Percentiles rank a stretch among this genome's conserved stretches.
Evolutionary conservation across 176 grass and related monocot species (phyloP).

Genomic region (Eremochloa ophiuroides): DNA sequence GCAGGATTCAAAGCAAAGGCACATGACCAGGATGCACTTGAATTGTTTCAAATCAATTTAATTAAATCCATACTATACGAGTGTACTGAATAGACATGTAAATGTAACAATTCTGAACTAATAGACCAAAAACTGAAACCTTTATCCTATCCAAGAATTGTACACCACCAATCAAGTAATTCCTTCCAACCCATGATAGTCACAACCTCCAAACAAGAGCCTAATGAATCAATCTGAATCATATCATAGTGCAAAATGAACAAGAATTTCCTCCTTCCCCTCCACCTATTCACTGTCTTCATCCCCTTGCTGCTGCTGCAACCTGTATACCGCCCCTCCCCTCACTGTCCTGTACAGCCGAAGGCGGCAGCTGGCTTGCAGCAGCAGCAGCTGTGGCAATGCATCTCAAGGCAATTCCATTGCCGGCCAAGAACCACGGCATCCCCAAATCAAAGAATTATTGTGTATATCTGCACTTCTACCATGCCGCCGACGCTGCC

Average conservation of each 20-base stretch:
- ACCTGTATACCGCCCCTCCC: constrained; percentile 30
- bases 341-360: constrained; percentile 61
- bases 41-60: constrained; percentile 41
- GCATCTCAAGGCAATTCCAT: constrained; percentile 33
- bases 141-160: constrained; percentile 64
- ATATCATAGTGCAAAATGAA: constrained; percentile 44
- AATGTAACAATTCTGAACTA: constrained; percentile 51
- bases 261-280: constrained; percentile 31
- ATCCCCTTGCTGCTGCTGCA: constrained; percentile 9
- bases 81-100: constrained; percentile 37
- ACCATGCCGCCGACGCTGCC: constrained; percentile 35
- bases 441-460: constrained; percentile 39
- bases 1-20: background rate
- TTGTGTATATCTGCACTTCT: constrained; percentile 35
- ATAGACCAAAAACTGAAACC: constrained; percentile 36
- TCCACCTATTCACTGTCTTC: constrained; percentile 28
- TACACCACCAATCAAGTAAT: constrained; percentile 67
- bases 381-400: constrained; percentile 15
- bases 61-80: constrained; percentile 37
- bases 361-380: constrained; percentile 37
- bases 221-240: constrained; percentile 56
- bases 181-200: constrained; percentile 14
- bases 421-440: background rate
- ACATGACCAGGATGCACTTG: background rate
- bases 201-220: constrained; percentile 16